Conservation (phyloP, 306 rosid species). For the Cucumis cinereus region DNA sequence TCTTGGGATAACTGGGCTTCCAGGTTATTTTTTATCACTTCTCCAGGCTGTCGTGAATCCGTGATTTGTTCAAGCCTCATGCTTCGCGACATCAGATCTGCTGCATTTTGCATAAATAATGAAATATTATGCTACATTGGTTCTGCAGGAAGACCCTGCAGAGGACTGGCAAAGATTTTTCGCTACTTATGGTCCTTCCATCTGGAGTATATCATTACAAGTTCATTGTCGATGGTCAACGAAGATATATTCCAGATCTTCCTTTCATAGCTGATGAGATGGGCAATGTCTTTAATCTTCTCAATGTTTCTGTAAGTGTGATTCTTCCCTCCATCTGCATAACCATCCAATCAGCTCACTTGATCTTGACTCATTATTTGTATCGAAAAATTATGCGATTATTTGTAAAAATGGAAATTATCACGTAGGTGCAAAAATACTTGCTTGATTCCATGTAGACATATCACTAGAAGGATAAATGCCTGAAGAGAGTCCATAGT, state of each 20-base stretch:
- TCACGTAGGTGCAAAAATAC: neutral
- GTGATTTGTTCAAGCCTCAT: neutral
- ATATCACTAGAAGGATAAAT: neutral
- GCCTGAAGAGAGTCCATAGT: neutral
- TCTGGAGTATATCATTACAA: slow-evolving; percentile 75
- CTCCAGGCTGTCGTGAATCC: neutral
- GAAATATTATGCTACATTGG: neutral
- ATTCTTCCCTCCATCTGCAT: neutral
- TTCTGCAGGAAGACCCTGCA: slow-evolving; percentile 55
- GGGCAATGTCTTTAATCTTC: slow-evolving; percentile 71
- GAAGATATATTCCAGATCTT: slow-evolving; percentile 66
- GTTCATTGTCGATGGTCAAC: slow-evolving; percentile 73
- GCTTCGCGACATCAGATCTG: neutral
- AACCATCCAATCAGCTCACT: neutral
- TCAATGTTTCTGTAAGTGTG: slow-evolving; percentile 61
- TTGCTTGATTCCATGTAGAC: neutral
- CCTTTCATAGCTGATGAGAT: slow-evolving; percentile 60
- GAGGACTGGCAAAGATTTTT: slow-evolving; percentile 76
- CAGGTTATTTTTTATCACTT: slow-evolving; percentile 32
- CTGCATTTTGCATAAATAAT: neutral
- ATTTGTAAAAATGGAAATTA: neutral
- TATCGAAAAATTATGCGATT: neutral
- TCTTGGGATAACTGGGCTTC: slow-evolving; percentile 92
- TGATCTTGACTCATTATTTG: neutral
- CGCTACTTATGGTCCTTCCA: slow-evolving; percentile 60